Conservation (phyloP, 106 monocot genomes). For the Apostasia shenzhenica region DNA sequence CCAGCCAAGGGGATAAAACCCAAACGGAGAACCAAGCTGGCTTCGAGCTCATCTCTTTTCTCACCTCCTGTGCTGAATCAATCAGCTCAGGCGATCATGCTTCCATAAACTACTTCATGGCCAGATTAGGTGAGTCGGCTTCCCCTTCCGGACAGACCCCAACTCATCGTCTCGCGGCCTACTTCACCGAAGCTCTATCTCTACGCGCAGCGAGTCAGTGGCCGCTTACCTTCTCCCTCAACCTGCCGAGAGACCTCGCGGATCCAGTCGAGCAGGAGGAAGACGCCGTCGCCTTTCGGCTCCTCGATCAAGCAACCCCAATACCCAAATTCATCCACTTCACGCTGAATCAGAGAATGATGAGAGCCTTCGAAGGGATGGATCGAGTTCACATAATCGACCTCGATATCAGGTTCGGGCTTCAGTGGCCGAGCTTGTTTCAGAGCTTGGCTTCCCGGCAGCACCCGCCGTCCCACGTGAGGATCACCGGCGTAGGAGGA, state of each 20-base stretch:
- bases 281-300: slow-evolving; percentile 40
- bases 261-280: slow-evolving; percentile 17
- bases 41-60: slow-evolving; percentile 58
- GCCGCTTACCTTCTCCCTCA: slow-evolving; percentile 55
- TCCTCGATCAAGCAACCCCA: slow-evolving; percentile 56
- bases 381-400: slow-evolving; percentile 82
- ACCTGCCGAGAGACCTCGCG: slow-evolving; percentile 27
- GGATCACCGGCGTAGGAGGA: slow-evolving; percentile 72
- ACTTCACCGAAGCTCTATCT: slow-evolving; percentile 68
- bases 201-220: slow-evolving; percentile 39
- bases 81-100: slow-evolving; percentile 37
- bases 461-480: slow-evolving; percentile 56
- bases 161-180: slow-evolving; percentile 58
- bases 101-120: slow-evolving; percentile 42
- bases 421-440: slow-evolving; percentile 78
- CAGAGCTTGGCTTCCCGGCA: slow-evolving; percentile 62
- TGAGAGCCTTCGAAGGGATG: slow-evolving; percentile 50
- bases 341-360: slow-evolving; percentile 62
- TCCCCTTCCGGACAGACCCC: slow-evolving; percentile 38
- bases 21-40: slow-evolving; percentile 29
- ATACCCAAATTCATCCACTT: slow-evolving; percentile 73
- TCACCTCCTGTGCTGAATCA: slow-evolving; percentile 54
- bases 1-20: neutral
- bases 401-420: slow-evolving; percentile 79
- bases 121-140: slow-evolving; percentile 58